Conservation (phyloP, 345 rosid species). For the Moringa oleifera region DNA sequence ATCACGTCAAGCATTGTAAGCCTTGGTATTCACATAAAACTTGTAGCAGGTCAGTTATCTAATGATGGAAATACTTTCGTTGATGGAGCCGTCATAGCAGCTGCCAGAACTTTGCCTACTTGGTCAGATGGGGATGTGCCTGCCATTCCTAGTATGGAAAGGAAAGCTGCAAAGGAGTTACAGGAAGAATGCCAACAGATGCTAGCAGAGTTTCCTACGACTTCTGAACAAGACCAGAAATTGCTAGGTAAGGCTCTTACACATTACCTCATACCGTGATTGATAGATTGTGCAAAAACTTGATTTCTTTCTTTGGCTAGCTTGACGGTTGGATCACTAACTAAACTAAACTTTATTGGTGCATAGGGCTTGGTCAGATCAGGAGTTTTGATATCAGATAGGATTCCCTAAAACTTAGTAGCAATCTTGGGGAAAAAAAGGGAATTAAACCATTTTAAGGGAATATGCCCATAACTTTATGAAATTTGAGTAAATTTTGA, state of each 20-base stretch:
- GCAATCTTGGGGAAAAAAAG: too few relatives aligned
- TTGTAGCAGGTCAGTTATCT: conserved; percentile 41
- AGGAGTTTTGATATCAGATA: too few relatives aligned
- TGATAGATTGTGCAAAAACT: neutral
- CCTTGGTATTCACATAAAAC: conserved; percentile 2
- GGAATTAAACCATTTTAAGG: too few relatives aligned
- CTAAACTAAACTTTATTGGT: neutral
- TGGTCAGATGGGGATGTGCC: conserved; percentile 91
- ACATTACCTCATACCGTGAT: neutral
- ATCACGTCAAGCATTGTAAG: neutral
- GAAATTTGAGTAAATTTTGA: too few relatives aligned
- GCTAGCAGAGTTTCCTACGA: conserved; percentile 65
- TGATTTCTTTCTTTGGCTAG: neutral
- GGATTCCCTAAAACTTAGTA: too few relatives aligned
- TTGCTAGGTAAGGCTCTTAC: conserved; percentile 40
- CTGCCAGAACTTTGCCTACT: conserved; percentile 80
- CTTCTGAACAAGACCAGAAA: conserved; percentile 66
- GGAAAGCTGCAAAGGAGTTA: conserved; percentile 71
- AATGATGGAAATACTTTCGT: conserved; percentile 46
- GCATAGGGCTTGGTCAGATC: neutral
- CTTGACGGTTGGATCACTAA: neutral
- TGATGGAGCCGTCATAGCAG: conserved; percentile 85
- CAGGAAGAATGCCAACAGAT: conserved; percentile 77
- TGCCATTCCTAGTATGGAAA: conserved; percentile 65
- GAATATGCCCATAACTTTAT: too few relatives aligned